These are phyloP conservation scores for Casuarina cunninghamiana DNA, from an alignment of 306 rosid species.

Conservation along the genomic window DNA sequence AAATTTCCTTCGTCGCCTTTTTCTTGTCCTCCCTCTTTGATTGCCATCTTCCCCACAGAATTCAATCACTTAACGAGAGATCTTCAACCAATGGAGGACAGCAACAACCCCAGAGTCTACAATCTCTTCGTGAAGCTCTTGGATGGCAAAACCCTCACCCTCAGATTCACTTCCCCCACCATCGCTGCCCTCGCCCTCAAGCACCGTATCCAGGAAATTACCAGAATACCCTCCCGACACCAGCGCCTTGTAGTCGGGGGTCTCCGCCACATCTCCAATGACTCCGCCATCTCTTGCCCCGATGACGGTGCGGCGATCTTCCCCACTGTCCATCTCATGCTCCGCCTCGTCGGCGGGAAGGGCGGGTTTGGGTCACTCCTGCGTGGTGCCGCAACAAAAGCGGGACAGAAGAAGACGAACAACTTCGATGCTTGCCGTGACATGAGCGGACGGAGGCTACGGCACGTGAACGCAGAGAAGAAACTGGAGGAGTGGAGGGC, in stretches of 20 bases:
- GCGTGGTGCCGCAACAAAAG: constrained; percentile 93
- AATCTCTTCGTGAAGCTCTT: constrained; percentile 79
- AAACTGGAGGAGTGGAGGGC: constrained; percentile 90
- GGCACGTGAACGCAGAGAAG: constrained; percentile 98
- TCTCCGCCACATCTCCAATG: constrained; percentile 48
- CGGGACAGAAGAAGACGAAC: constrained; percentile 95
- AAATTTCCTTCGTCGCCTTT: accelerated
- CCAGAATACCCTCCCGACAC: constrained; percentile 63
- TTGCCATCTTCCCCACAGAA: neutral
- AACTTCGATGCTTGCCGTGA: constrained; percentile 96
- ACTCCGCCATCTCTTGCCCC: constrained; percentile 46
- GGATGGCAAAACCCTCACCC: constrained; percentile 80
- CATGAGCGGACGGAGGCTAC: constrained; percentile 92
- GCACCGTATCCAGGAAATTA: constrained; percentile 54
- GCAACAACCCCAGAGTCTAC: constrained; percentile 31
- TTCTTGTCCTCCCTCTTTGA: neutral
- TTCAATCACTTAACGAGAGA: constrained; percentile 24
- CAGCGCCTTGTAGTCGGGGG: constrained; percentile 76
- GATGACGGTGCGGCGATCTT: constrained; percentile 34
- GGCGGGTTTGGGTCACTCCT: constrained; percentile 95
- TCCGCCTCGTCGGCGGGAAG: constrained; percentile 80
- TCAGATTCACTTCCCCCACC: constrained; percentile 53
- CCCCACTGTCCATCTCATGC: constrained; percentile 67
- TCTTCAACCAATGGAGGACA: constrained; percentile 40
- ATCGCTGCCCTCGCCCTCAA: constrained; percentile 47